Evolutionary conservation across 257 asterid genomes (phyloP), one percentile per base, ranked within the genome.

Genomic region (Oldenlandia corymbosa): DNA sequence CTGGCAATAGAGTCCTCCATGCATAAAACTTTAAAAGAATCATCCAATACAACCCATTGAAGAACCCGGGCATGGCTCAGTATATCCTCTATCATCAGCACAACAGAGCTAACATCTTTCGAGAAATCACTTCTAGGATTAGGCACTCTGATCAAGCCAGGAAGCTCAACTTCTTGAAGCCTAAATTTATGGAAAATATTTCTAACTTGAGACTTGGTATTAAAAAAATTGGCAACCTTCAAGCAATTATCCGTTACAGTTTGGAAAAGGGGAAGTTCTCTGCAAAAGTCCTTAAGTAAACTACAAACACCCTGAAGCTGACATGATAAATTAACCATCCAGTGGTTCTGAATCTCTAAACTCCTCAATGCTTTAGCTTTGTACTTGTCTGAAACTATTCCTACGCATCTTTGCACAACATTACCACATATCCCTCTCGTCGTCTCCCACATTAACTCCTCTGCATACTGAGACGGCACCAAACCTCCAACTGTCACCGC

Each of bases 261-360:
- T 68, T 64, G 83, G 66, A 87, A 83, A 49, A 87, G 78, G 1
- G 91, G 88, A 71, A 84, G 97, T 53, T 83, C 84, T 68, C 81
- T 82, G 47, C 68, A 69, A 46, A 90, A 87, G 78, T 87, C 94
- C 77, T 90, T 86, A 62, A 87, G 68, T 71, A 90, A 78, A 76
- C 94, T 83, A 66, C 74, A 50, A 66, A 90, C 73, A 54, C 86
- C 95, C 63, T 85, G 90, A 73, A 81, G 71, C 78, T 79, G 91
- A 66, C 97, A 90, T 47, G 88, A 76, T 68, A 90, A 64, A 71
- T 87, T 90, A 5, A 90, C 84, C 97, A 90, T 90, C 97, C 97
- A 90, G 54, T 74, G 83, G 74, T 83, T 74, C 66, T 77, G 84
- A 62, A 73, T 49, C 66, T 90, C 95, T 70, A 90, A 76, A 78